Evolutionary conservation across 2,329 filamentous ascomycete species (phyloP).

Genomic region (Pezicula carpinea): DNA sequence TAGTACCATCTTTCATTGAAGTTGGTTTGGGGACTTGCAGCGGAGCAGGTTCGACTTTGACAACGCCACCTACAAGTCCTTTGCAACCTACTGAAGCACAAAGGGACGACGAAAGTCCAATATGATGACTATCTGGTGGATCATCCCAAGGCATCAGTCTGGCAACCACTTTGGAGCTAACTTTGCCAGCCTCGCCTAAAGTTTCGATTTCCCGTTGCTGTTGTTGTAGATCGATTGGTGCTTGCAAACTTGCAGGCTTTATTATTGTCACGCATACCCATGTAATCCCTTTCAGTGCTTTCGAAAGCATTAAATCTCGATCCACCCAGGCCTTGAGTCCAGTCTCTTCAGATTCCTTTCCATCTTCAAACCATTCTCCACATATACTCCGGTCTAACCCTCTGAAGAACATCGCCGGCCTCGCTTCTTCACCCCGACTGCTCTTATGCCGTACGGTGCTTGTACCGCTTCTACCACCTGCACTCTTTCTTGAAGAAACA

Average conservation of each 20-base stretch:
- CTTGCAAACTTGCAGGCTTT: slow-evolving; percentile 71
- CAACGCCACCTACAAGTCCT: slow-evolving; percentile 76
- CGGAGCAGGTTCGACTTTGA: slow-evolving; percentile 81
- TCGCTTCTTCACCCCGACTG: slow-evolving; percentile 59
- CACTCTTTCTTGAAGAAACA: slow-evolving; percentile 75
- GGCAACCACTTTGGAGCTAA: slow-evolving; percentile 68
- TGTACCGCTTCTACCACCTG: slow-evolving; percentile 63
- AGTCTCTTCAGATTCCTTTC: slow-evolving; percentile 47
- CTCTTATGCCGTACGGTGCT: slow-evolving; percentile 63
- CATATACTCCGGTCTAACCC: slow-evolving; percentile 69
- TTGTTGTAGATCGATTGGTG: slow-evolving; percentile 63
- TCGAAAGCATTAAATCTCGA: slow-evolving; percentile 66
- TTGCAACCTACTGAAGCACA: slow-evolving; percentile 68
- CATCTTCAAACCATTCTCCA: slow-evolving; percentile 68
- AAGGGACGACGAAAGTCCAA: slow-evolving; percentile 72
- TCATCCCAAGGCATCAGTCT: slow-evolving; percentile 77
- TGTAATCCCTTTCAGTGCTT: slow-evolving; percentile 68
- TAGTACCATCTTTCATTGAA: slow-evolving; percentile 47
- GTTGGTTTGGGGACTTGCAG: slow-evolving; percentile 19
- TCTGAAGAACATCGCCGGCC: slow-evolving; percentile 70
- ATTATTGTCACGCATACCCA: slow-evolving; percentile 86
- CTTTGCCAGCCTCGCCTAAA: slow-evolving; percentile 49
- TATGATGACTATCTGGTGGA: slow-evolving; percentile 75
- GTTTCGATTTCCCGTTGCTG: slow-evolving; percentile 64
- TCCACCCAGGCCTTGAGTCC: slow-evolving; percentile 81